Evolutionary conservation across 441 rosid genomes (phyloP).

Genomic region (Cnidoscolus chayamansa): DNA sequence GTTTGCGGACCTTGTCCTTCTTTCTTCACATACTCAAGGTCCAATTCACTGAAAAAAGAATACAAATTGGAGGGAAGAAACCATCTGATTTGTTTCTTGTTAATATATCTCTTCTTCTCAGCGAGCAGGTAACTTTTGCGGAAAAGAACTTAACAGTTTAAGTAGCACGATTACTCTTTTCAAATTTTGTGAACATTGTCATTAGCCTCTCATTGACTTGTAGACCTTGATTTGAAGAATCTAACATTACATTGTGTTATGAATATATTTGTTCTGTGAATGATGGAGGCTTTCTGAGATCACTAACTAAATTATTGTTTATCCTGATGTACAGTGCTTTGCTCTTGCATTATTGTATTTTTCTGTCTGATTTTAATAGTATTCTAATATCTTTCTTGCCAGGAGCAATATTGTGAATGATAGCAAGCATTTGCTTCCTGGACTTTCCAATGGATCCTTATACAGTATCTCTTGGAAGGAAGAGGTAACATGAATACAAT

Average conservation of each 20-base stretch:
- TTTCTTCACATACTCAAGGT: conserved; percentile 83
- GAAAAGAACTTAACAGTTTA: conserved; percentile 68
- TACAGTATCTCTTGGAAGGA: conserved; percentile 94
- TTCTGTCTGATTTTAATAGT: conserved; percentile 20
- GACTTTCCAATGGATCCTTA: conserved; percentile 84
- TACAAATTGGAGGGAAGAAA: conserved; percentile 74
- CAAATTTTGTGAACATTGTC: background rate
- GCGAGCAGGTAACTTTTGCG: conserved; percentile 85
- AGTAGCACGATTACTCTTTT: conserved; percentile 33
- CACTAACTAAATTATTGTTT: background rate
- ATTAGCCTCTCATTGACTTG: background rate
- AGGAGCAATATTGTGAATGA: conserved; percentile 96
- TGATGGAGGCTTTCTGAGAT: background rate
- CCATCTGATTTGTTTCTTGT: conserved; percentile 67
- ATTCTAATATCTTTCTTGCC: conserved; percentile 22
- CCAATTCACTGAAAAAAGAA: conserved; percentile 65
- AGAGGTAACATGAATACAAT: conserved; percentile 53
- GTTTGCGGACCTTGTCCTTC: conserved; percentile 78
- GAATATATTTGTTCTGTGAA: background rate
- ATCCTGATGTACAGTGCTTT: too few species aligned
- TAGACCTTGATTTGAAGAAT: background rate
- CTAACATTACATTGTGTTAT: background rate
- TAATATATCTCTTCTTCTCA: conserved; percentile 59
- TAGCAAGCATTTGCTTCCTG: conserved; percentile 72
- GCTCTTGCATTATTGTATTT: background rate